A percentile compares a stretch with the other conserved stretches of the same genome.
These are phyloP conservation scores for Arctostaphylos glauca DNA, from an alignment of 148 eudicot genomes.

Conservation along the genomic window DNA sequence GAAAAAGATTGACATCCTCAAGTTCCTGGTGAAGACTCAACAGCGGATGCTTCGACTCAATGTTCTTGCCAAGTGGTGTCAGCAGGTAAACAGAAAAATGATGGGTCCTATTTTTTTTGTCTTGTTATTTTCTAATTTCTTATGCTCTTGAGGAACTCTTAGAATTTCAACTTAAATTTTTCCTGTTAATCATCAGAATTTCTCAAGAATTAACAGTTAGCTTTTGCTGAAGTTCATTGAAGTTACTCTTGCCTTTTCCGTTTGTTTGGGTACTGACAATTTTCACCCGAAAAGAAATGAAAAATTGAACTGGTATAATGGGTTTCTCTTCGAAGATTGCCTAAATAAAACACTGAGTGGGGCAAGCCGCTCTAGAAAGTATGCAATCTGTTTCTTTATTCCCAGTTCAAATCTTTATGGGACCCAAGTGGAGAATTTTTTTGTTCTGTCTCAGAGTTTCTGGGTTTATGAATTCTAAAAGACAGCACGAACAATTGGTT, in stretches of 20 bases:
- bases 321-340: neutral
- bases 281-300: neutral
- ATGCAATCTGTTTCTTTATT: neutral
- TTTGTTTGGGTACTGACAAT: neutral
- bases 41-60: conserved; percentile 97
- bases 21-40: conserved; percentile 83
- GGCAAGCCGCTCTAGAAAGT: neutral
- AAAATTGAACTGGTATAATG: neutral
- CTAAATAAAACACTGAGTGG: neutral
- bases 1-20: conserved; percentile 80
- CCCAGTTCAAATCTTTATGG: neutral
- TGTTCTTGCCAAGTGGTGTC: conserved; percentile 95
- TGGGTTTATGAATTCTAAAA: neutral
- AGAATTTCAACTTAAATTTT: neutral
- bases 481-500: neutral
- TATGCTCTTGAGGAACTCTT: neutral
- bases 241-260: neutral
- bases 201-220: neutral
- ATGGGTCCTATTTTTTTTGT: neutral
- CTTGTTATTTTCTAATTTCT: neutral
- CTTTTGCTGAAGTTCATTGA: neutral
- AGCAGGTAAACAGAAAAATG: conserved; percentile 48
- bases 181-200: neutral
- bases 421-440: neutral
- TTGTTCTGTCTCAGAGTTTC: neutral